Percentiles rank a stretch among this genome's conserved stretches.
These are phyloP conservation scores for Aegle marmelos DNA, from an alignment of 345 rosid species.

Conservation along the genomic window DNA sequence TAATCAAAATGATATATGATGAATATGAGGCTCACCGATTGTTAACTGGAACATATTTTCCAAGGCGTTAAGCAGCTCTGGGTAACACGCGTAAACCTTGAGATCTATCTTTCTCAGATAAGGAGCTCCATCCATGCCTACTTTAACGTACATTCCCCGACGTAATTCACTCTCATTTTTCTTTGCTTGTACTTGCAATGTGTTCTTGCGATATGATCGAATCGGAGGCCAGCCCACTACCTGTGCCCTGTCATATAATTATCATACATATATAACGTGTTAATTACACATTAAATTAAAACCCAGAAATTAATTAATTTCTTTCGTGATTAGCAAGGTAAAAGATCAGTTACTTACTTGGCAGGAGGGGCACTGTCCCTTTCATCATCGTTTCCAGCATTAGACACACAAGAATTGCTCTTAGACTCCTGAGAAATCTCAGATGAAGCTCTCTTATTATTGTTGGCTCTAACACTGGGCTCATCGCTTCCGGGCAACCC, in stretches of 20 bases:
- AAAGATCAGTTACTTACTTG: slow-evolving; percentile 37
- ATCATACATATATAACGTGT: not conserved
- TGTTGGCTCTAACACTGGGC: slow-evolving; percentile 21
- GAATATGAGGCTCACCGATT: slow-evolving; percentile 24
- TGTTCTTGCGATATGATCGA: slow-evolving; percentile 74
- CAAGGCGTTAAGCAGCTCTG: slow-evolving; percentile 51
- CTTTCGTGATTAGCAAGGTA: not conserved
- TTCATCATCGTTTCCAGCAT: slow-evolving; percentile 15
- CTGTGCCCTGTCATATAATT: slow-evolving; percentile 48
- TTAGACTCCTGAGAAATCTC: slow-evolving; percentile 31
- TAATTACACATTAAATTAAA: not conserved
- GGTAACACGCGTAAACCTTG: slow-evolving; percentile 50
- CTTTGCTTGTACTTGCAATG: slow-evolving; percentile 37
- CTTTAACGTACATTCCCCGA: slow-evolving; percentile 56
- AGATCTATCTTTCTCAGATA: slow-evolving; percentile 72
- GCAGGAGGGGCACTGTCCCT: slow-evolving; percentile 34
- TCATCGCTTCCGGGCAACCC: slow-evolving; percentile 72
- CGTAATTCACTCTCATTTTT: slow-evolving; percentile 36
- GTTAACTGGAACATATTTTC: slow-evolving; percentile 59
- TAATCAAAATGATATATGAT: not conserved
- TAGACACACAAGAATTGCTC: slow-evolving; percentile 16
- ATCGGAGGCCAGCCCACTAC: slow-evolving; percentile 95
- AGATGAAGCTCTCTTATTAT: slow-evolving; percentile 54
- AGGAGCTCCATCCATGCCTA: slow-evolving; percentile 84
- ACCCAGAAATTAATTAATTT: not conserved